Evolutionary conservation across 202 grass and related monocot genomes (phyloP), one percentile per base, ranked within the genome.

Genomic region (Sporobolus alterniflorus): DNA sequence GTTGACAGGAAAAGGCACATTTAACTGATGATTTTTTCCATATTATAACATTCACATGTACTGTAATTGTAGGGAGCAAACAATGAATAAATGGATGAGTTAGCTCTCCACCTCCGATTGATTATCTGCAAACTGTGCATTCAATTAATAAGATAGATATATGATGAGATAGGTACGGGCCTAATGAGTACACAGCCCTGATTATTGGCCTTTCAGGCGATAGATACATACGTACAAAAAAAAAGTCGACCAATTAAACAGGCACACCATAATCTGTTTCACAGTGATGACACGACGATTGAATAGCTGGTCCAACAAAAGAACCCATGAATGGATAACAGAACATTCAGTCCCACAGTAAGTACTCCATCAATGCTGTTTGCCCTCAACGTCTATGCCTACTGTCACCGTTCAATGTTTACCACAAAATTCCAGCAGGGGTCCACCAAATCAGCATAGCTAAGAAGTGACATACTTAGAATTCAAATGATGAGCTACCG

Each of bases 401-500:
- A 73, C 20, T 82, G 80, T 64, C 57, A 81, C 28, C 30, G 32
- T 56, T 57, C 26, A 48, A 22, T 64, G 20, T 65, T 64, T 11
- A 48, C 26, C 46, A 77, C 26, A 69, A 55, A 64, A 70, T 21
- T 11, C 18, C 50, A 82, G 67, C 24, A 61, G 4, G 13, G 26
- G 25, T 40, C 21, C 10, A 57, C 62, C 69, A 83, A 78, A 69
- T 77, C 49, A 50, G 40, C 1, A 48, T 62, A 13, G 24, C 52
- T 65, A 83, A 64, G 79, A 88, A 86, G 64, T 72, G 55, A 64
- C 82, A 56, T 94, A 99, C 97, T 99, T 99, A 57, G 91, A 91
- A 92, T 94, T 97, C 86, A 99, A 89, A 86, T 99, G 91, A 89
- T 97, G 93, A 46, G 97, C 75, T 63, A 99, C 93, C 6, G 93